Conservation (phyloP, 2,329 filamentous ascomycete genomes). For the Dactylellina drechsleri region DNA sequence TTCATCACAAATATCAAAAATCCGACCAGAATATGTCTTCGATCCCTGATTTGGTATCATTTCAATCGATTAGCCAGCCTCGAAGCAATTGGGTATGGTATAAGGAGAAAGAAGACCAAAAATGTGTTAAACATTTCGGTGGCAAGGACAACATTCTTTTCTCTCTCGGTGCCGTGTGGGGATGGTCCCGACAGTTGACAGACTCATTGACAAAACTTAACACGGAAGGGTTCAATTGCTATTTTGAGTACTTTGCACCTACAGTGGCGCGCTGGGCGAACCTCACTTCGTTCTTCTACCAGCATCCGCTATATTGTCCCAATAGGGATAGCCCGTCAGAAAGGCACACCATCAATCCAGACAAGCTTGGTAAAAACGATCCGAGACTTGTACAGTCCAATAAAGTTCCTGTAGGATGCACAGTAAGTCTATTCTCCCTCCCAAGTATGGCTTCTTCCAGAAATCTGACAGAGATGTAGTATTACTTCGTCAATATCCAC, state of each 20-base stretch:
- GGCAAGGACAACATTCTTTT: slow-evolving; percentile 12
- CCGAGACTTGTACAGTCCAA: slow-evolving; percentile 28
- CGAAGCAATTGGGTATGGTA: slow-evolving; percentile 22
- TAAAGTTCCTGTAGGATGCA: slow-evolving; percentile 27
- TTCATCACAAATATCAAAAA: slow-evolving; percentile 21
- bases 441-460: neutral
- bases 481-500: slow-evolving; percentile 41
- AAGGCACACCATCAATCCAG: slow-evolving; percentile 3
- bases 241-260: slow-evolving; percentile 48
- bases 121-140: slow-evolving; percentile 24
- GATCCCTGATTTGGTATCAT: slow-evolving; percentile 26
- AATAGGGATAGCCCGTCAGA: slow-evolving; percentile 10
- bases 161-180: slow-evolving; percentile 37
- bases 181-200: slow-evolving; percentile 39
- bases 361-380: slow-evolving; percentile 42
- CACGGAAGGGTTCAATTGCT: slow-evolving; percentile 34
- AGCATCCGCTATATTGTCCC: slow-evolving; percentile 48
- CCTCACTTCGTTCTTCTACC: slow-evolving; percentile 47
- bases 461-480: slow-evolving; percentile 15
- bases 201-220: slow-evolving; percentile 32
- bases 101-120: slow-evolving; percentile 1
- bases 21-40: slow-evolving; percentile 16
- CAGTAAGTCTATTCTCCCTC: slow-evolving; percentile 20
- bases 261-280: slow-evolving; percentile 18
- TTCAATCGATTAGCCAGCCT: slow-evolving; percentile 22